Base-by-base conservation (phyloP, 495 filamentous ascomycete genomes). In the Bombardia bombarda region DNA sequence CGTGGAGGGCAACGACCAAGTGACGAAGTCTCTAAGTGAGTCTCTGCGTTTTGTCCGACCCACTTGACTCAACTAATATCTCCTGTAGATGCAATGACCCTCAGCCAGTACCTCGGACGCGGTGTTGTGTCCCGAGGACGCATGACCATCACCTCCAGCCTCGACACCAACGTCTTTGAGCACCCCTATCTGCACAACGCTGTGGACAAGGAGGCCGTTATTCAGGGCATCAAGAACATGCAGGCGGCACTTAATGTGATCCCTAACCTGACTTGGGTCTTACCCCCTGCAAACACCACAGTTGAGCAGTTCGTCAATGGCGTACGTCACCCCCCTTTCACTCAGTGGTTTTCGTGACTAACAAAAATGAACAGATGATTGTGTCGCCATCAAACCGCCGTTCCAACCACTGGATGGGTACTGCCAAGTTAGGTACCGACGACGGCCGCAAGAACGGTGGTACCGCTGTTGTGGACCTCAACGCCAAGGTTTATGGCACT, bases 401-500 rank as follows among this genome's bases (percentile, higher is more conserved):
- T 28, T 67, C 81, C 42, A 86, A 82, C 57, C 84, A 87, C 68
- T 87, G 82, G 80, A 75, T 84, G 54, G 47, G 60, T 40, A 60
- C 59, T n/a, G 57, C 57, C 40, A 86, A 84, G 69, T 64, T 87
- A 45, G 83, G 83, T 23, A 65, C 63, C 7, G 79, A 86, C 52
- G 79, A 83, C 46, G 83, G 83, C 16, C 74, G 79, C 25, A 67
- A 62, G 22, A 7, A 18, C 9, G 66, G 67, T 43, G 83, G 83
- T 25, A 78, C 76, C 13, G 50, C 70, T 13, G 83, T 87, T n/a
- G 82, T 87, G 9, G 83, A 87, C 43, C 56, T 69, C 18, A 70
- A 84, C 65, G 74, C 79, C 47, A 79, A 81, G 66, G 82, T 86
- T 36, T 87, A 85, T 43, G 83, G 83, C 46, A 84, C 74, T 7